Evolutionary conservation across 2,329 filamentous ascomycete genomes (phyloP), one percentile per base, ranked within the genome.

Genomic region (Xylaria sp.): DNA sequence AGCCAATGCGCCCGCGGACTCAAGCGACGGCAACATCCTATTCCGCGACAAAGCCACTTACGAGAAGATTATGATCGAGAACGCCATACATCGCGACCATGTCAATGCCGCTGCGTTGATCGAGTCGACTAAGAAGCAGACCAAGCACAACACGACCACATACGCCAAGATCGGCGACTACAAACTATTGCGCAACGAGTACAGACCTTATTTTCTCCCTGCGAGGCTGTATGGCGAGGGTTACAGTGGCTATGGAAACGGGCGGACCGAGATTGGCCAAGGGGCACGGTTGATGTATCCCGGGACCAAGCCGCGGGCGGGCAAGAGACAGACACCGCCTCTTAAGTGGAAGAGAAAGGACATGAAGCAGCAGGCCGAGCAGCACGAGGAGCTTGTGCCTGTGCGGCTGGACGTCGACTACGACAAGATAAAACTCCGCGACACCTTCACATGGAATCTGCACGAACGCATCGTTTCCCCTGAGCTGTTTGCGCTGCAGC

Each of bases 361-460:
- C 66, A 83, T 92, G 78, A 83, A 85, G 63, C 84, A 87, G 66
- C 94, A 97, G 76, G 91, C 91, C 23, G 93, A 97, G 67, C 89
- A 93, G 71, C 82, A 91, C 56, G 94, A 99, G 73, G 91, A 97
- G 71, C 79, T 99, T 57, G 90, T 97, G 1, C 94, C 94, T 2
- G 83, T 99, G 65, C 85, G 94, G 52, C 77, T 99, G 57, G 94
- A 99, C 69, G 90, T 97, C 54, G 94, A 99, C 70, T 90, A 90
- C 83, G 93, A 97, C 66, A 96, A 96, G 77, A 85, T 97, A 68
- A 94, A 94, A 75, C 81, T 99, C 62, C 89, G 94, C 73, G 94
- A 99, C 74, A 97, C 94, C 0, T 97, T 99, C 67, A 97, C 94
- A 2, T 99, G 93, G 92, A 99, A 99, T 74, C 81, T 97, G 42